A percentile compares a stretch with the other conserved stretches of the same genome.
These are phyloP conservation scores for Pistacia vera DNA, from an alignment of 345 rosid species.

Conservation along the genomic window DNA sequence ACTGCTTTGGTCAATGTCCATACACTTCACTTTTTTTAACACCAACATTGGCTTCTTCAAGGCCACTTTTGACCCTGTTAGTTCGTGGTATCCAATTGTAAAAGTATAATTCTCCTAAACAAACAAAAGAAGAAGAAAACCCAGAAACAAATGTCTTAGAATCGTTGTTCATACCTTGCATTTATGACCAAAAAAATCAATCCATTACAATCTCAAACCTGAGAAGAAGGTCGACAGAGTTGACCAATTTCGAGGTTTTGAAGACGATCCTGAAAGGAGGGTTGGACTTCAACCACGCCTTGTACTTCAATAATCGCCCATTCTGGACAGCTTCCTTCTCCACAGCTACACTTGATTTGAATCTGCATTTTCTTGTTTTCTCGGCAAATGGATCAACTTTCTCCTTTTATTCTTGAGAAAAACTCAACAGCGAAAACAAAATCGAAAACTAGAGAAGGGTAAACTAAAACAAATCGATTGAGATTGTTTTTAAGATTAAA, in stretches of 20 bases:
- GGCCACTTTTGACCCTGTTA: conserved; percentile 56
- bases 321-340: conserved; percentile 70
- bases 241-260: conserved; percentile 79
- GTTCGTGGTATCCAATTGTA: conserved; percentile 82
- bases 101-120: conserved; percentile 70
- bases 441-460: neutral
- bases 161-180: neutral
- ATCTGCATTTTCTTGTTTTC: conserved; percentile 58
- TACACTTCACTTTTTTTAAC: conserved; percentile 58
- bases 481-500: neutral
- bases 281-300: conserved; percentile 74
- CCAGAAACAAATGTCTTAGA: neutral
- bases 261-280: conserved; percentile 54
- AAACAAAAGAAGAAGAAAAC: neutral
- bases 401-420: neutral
- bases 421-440: neutral
- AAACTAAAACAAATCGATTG: no score
- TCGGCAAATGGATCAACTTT: neutral
- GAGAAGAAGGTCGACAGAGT: conserved; percentile 75
- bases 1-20: conserved; percentile 28
- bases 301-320: conserved; percentile 92
- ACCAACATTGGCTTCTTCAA: conserved; percentile 76
- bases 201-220: conserved; percentile 38
- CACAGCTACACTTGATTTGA: conserved; percentile 75
- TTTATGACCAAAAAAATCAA: neutral